These are phyloP conservation scores for Leccinum holopus DNA, from an alignment of 1,284 basidiomycete species.

Conservation along the genomic window DNA sequence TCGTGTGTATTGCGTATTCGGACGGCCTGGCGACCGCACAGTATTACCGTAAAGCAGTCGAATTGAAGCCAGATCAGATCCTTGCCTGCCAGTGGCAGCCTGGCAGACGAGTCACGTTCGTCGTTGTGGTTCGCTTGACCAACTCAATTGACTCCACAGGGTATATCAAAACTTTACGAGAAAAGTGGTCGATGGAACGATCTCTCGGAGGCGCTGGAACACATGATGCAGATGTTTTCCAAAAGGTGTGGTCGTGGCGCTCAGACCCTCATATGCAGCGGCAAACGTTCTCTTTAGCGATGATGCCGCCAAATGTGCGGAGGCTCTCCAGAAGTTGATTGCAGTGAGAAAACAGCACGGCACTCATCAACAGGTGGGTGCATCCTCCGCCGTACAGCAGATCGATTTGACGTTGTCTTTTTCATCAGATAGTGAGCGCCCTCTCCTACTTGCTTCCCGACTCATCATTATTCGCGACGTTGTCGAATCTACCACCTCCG, in stretches of 20 bases:
- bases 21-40: slow-evolving; percentile 35
- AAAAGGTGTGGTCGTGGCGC: slow-evolving; percentile 47
- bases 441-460: slow-evolving; percentile 74
- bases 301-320: slow-evolving; percentile 79
- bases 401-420: slow-evolving; percentile 3
- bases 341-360: slow-evolving; percentile 62
- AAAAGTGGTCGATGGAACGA: slow-evolving; percentile 60
- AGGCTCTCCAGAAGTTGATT: slow-evolving; percentile 77
- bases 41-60: slow-evolving; percentile 75
- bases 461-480: slow-evolving; percentile 63
- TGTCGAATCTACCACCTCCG: slow-evolving; percentile 69
- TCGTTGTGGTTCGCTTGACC: neutral
- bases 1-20: slow-evolving; percentile 1
- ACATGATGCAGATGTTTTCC: slow-evolving; percentile 53
- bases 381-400: slow-evolving; percentile 1
- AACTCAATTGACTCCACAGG: slow-evolving; percentile 41
- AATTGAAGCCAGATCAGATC: slow-evolving; percentile 59
- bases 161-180: slow-evolving; percentile 75
- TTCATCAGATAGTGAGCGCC: slow-evolving; percentile 64
- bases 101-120: slow-evolving; percentile 64
- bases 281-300: slow-evolving; percentile 43
- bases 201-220: slow-evolving; percentile 52
- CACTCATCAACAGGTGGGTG: slow-evolving; percentile 53
- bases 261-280: neutral
- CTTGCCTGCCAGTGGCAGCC: too few relatives aligned